Evolutionary conservation across 306 rosid genomes (phyloP).

Genomic region (Vigna unguiculata): DNA sequence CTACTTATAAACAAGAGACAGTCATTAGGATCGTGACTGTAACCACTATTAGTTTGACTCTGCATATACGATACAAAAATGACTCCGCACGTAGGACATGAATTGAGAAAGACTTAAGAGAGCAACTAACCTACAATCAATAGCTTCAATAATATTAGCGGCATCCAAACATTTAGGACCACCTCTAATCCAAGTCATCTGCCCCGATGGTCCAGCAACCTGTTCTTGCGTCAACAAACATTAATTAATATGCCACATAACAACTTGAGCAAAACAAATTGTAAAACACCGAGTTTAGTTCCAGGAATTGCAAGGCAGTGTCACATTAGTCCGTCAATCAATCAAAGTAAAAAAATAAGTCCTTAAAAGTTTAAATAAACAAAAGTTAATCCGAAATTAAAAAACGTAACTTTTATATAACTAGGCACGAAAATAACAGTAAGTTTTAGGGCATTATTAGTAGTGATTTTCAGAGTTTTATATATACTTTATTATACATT

Average conservation of each 20-base stretch:
- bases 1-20: not conserved
- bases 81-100: not conserved
- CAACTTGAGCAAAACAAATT: not conserved
- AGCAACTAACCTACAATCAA: conserved; percentile 69
- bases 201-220: conserved; percentile 97
- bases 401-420: not conserved
- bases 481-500: not conserved
- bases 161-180: conserved; percentile 84
- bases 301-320: too few species aligned
- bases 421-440: not conserved
- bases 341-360: too few species aligned
- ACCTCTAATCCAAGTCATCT: conserved; percentile 94
- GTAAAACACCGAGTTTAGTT: not conserved
- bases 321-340: not conserved
- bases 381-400: not conserved
- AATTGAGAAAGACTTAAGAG: not conserved
- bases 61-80: not conserved
- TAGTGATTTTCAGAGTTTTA: not conserved
- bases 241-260: not conserved
- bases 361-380: too few species aligned
- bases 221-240: conserved; percentile 27
- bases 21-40: conserved; percentile 4
- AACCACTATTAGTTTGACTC: not conserved
- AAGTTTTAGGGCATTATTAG: not conserved
- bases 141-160: conserved; percentile 69